Percentiles rank a stretch among this genome's conserved stretches.
Evolutionary conservation across 1,284 basidiomycete species (phyloP).

Genomic region (Neolentinus lepideus): DNA sequence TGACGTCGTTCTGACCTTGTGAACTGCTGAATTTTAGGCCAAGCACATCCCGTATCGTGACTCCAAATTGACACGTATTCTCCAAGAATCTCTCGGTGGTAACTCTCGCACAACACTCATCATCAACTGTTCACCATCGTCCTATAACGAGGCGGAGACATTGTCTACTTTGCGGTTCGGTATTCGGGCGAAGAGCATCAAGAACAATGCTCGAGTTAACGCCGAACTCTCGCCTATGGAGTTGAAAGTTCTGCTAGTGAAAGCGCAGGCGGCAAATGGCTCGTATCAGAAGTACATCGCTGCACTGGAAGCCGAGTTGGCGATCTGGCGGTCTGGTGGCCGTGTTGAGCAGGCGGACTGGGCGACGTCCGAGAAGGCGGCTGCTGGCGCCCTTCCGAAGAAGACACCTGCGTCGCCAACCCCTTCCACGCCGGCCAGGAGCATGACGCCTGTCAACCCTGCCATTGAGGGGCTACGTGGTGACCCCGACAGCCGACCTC

Average conservation of each 20-base stretch:
- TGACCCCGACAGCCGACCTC: constrained; percentile 73
- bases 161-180: constrained; percentile 97
- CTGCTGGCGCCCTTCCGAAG: constrained; percentile 33
- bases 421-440: constrained; percentile 49
- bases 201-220: constrained; percentile 99
- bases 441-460: constrained; percentile 81
- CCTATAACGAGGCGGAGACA: constrained; percentile 96
- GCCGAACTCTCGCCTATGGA: constrained; percentile 96
- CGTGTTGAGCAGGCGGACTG: constrained; percentile 84
- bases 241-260: constrained; percentile 88
- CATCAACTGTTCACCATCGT: constrained; percentile 97
- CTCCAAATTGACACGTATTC: constrained; percentile 97
- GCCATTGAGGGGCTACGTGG: constrained; percentile 68
- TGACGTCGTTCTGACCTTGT: background rate
- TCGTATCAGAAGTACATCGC: constrained; percentile 85
- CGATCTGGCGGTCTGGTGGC: constrained; percentile 86
- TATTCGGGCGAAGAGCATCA: constrained; percentile 98
- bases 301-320: constrained; percentile 86
- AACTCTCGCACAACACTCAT: constrained; percentile 99
- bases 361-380: constrained; percentile 64
- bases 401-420: constrained; percentile 56
- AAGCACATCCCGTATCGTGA: constrained; percentile 99
- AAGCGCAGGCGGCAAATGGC: constrained; percentile 83
- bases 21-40: constrained; percentile 44
- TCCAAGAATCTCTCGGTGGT: constrained; percentile 99